Conservation (phyloP, 129 eudicot species). For the Artemisia annua region DNA sequence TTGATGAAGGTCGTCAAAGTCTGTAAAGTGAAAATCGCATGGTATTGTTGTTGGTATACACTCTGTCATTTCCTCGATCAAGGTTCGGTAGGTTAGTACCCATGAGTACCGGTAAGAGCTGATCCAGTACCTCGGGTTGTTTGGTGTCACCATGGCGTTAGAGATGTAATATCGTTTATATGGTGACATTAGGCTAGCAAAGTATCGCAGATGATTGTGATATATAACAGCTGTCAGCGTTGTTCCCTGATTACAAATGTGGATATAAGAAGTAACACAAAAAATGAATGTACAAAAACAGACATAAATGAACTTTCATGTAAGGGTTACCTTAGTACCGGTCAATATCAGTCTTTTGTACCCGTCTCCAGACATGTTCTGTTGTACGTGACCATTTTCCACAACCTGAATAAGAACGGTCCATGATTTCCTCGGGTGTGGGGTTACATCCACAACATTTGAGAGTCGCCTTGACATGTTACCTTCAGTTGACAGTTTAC, state of each 20-base stretch:
- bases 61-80: not conserved
- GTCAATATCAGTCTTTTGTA: not conserved
- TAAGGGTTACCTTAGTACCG: not conserved
- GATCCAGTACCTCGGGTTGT: not conserved
- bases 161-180: not conserved
- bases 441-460: not conserved
- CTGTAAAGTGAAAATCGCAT: not conserved
- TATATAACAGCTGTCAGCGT: not conserved
- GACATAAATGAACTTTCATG: too few species aligned
- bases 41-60: not conserved
- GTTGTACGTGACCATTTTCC: not conserved
- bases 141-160: not conserved
- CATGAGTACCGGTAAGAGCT: not conserved
- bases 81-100: not conserved
- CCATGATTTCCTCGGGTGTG: not conserved
- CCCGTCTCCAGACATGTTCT: not conserved
- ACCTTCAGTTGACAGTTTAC: not conserved
- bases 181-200: not conserved
- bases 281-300: not conserved
- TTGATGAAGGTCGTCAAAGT: not conserved
- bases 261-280: not conserved
- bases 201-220: not conserved
- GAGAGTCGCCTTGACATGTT: not conserved
- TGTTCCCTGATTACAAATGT: not conserved
- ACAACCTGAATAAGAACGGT: not conserved